phyloP scores from a whole-genome alignment of 495 filamentous ascomycete genomes.

The Penicillium nucicola region DNA sequence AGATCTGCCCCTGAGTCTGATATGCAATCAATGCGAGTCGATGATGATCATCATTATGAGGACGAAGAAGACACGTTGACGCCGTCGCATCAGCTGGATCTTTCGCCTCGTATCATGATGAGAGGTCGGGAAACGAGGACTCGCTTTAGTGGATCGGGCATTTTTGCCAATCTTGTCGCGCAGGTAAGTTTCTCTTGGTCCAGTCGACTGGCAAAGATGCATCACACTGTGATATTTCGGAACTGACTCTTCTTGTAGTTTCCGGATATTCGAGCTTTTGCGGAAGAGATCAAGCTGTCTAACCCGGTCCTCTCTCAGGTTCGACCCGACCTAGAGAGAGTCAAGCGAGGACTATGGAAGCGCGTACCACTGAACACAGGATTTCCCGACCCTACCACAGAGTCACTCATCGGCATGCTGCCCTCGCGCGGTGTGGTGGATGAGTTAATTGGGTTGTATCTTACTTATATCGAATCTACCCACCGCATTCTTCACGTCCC shows the following conservation, averaged over 20 bases:
- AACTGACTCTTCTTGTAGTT: constrained; percentile 28
- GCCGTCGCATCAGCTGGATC: constrained; percentile 37
- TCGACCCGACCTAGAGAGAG: constrained; percentile 33
- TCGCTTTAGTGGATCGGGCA: constrained; percentile 41
- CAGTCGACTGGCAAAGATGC: not conserved
- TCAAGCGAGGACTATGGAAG: constrained; percentile 37
- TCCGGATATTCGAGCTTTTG: constrained; percentile 39
- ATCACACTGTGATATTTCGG: not conserved
- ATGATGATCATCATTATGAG: constrained; percentile 6
- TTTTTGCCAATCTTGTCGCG: constrained; percentile 41
- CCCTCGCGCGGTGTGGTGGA: constrained; percentile 48
- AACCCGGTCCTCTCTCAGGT: constrained; percentile 37
- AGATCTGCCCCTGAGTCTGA: constrained; percentile 14
- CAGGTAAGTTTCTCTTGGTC: constrained; percentile 26
- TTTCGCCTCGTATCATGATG: constrained; percentile 43
- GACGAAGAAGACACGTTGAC: constrained; percentile 22
- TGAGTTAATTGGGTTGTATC: constrained; percentile 48
- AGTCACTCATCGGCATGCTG: constrained; percentile 30
- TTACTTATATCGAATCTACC: constrained; percentile 53
- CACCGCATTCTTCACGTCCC: constrained; percentile 59
- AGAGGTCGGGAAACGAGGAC: constrained; percentile 43
- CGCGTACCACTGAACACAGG: constrained; percentile 29
- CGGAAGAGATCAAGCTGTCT: constrained; percentile 37
- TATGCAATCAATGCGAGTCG: constrained; percentile 4
- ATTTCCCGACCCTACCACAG: constrained; percentile 30